These are phyloP conservation scores for Cladophialophora exuberans DNA, from an alignment of 2,329 filamentous ascomycete species.

Conservation along the genomic window DNA sequence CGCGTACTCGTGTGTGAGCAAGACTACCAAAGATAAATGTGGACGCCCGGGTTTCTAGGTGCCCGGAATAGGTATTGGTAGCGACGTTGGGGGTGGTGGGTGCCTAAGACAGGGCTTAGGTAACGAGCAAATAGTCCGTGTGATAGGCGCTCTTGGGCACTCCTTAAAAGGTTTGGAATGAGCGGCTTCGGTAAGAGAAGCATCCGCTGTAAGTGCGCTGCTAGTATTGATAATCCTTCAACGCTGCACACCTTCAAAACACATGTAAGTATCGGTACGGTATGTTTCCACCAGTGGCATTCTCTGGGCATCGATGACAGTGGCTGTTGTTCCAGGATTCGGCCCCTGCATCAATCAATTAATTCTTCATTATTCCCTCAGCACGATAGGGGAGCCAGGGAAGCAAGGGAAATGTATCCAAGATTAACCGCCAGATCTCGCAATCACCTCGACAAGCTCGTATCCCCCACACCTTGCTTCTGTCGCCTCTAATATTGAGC, in stretches of 20 bases:
- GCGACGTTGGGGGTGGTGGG: neutral
- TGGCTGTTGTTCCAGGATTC: neutral
- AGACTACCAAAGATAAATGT: too few relatives aligned
- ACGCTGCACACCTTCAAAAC: too few relatives aligned
- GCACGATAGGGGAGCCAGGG: neutral
- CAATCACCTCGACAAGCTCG: constrained; percentile 16
- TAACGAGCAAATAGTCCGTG: neutral
- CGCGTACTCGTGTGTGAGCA: too few relatives aligned
- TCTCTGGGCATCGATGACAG: neutral
- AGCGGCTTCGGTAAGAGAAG: neutral
- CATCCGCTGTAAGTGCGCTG: too few relatives aligned
- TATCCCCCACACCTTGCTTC: neutral
- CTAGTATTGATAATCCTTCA: too few relatives aligned
- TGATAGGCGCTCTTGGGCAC: neutral
- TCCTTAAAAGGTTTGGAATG: too few relatives aligned
- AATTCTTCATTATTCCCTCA: neutral
- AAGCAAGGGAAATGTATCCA: neutral
- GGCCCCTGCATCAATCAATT: neutral
- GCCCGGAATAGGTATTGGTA: neutral
- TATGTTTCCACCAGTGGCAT: neutral
- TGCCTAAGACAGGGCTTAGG: neutral
- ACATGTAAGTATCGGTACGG: too few relatives aligned
- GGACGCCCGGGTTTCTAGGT: too few relatives aligned
- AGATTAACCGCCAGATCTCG: constrained; percentile 3
- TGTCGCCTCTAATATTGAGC: constrained; percentile 1